phyloP scores from a whole-genome alignment of 2,329 filamentous ascomycete species.

The Corinectria fuckeliana region DNA sequence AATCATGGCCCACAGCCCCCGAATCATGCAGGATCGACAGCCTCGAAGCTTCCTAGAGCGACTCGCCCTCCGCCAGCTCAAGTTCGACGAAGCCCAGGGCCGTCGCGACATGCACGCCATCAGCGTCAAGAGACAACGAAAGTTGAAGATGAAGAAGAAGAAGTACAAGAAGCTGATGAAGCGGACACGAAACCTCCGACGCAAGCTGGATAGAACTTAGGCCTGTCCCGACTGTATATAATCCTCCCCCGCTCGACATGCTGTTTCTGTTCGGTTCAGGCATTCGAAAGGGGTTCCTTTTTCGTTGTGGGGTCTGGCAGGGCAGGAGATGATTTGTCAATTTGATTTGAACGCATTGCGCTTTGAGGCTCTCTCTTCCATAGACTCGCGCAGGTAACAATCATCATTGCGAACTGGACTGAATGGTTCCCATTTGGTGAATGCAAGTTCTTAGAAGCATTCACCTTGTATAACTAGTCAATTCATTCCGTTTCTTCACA shows the following conservation, averaged over 20 bases:
- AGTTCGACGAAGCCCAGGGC: conserved; percentile 61
- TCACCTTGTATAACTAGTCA: conserved; percentile 37
- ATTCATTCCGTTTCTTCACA: conserved; percentile 24
- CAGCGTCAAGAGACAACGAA: conserved; percentile 89
- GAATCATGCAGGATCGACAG: conserved; percentile 58
- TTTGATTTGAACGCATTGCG: conserved; percentile 39
- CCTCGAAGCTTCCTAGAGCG: conserved; percentile 71
- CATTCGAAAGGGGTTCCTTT: conserved; percentile 35
- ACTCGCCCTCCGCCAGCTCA: conserved; percentile 69
- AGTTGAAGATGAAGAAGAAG: conserved; percentile 99
- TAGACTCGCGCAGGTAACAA: conserved; percentile 46
- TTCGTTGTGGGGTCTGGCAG: conserved; percentile 42
- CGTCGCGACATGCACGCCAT: conserved; percentile 75
- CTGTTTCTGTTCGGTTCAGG: conserved; percentile 31
- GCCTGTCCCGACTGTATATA: conserved; percentile 35
- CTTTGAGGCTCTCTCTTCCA: conserved; percentile 38
- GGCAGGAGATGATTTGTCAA: conserved; percentile 36
- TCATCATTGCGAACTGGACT: conserved; percentile 37
- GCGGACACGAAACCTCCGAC: conserved; percentile 84
- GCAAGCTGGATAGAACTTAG: conserved; percentile 77
- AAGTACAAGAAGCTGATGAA: conserved; percentile 99
- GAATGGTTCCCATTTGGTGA: conserved; percentile 28
- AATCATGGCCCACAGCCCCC: conserved; percentile 66
- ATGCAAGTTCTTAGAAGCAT: conserved; percentile 17
- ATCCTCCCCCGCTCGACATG: conserved; percentile 25